phyloP scores from a whole-genome alignment of 2,329 filamentous ascomycete genomes.

The Amesomyces nigricolor region DNA sequence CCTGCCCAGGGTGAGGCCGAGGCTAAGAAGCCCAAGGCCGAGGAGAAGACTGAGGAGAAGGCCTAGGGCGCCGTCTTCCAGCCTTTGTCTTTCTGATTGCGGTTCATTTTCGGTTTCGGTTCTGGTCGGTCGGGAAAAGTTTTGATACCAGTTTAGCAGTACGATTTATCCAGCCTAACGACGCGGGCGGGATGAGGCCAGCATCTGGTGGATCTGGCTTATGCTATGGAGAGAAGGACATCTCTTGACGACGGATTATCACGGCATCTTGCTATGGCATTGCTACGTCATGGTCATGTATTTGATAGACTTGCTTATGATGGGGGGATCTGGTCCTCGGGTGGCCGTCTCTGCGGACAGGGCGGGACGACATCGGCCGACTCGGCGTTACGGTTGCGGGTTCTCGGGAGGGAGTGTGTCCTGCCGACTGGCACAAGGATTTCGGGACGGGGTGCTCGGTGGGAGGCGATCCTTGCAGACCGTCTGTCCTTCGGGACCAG shows the following conservation, averaged over 20 bases:
- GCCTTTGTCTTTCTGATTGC: constrained; percentile 18
- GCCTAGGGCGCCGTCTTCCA: constrained; percentile 15
- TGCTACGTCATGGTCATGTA: constrained; percentile 29
- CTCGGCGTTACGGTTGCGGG: constrained; percentile 27
- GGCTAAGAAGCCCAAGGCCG: constrained; percentile 40
- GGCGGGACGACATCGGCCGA: constrained; percentile 22
- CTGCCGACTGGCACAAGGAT: constrained; percentile 7
- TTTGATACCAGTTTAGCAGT: constrained; percentile 30
- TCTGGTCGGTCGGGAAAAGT: constrained; percentile 29
- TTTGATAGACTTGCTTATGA: constrained; percentile 29
- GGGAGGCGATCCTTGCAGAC: constrained; percentile 12
- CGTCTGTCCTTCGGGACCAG: constrained; percentile 13
- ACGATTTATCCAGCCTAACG: constrained; percentile 22
- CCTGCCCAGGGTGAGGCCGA: constrained; percentile 32
- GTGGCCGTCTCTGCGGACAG: constrained; percentile 22
- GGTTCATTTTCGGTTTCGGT: constrained; percentile 23
- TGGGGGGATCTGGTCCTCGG: constrained; percentile 21
- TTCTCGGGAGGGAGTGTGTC: constrained; percentile 15
- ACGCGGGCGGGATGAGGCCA: constrained; percentile 13
- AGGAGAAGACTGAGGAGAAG: constrained; percentile 36
- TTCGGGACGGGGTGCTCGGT: constrained; percentile 13
- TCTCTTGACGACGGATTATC: constrained; percentile 22
- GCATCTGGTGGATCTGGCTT: constrained; percentile 22
- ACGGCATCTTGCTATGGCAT: constrained; percentile 26
- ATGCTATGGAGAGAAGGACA: constrained; percentile 20